Conservation (phyloP, 441 rosid genomes). For the Euphorbia corollata region DNA sequence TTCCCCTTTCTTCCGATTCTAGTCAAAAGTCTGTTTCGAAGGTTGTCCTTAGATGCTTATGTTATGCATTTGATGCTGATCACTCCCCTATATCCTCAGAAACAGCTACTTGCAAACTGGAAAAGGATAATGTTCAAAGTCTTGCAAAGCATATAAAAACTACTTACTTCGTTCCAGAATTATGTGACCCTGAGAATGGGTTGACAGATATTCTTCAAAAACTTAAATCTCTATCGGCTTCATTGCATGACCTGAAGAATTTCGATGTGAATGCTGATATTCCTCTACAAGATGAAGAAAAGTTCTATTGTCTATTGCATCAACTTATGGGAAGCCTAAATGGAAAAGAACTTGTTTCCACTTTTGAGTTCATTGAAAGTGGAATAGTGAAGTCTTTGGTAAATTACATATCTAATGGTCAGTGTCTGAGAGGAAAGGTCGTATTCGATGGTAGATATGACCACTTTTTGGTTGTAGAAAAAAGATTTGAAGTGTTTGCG, state of each 20-base stretch:
- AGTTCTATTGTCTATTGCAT: conserved; percentile 41
- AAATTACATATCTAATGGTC: conserved; percentile 62
- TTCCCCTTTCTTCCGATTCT: conserved; percentile 42
- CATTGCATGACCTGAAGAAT: conserved; percentile 48
- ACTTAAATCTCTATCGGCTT: conserved; percentile 57
- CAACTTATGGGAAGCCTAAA: conserved; percentile 55
- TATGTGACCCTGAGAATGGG: conserved; percentile 57
- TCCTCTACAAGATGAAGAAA: conserved; percentile 42
- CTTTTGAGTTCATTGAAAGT: conserved; percentile 89
- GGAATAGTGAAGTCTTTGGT: conserved; percentile 73
- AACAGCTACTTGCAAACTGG: conserved; percentile 55
- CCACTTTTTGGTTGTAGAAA: conserved; percentile 36
- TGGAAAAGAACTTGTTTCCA: conserved; percentile 82
- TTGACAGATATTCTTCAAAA: conserved; percentile 77
- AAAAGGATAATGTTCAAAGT: conserved; percentile 53
- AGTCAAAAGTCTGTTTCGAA: conserved; percentile 44
- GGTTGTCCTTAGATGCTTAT: conserved; percentile 66
- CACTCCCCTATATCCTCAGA: conserved; percentile 37
- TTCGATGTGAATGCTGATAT: conserved; percentile 25
- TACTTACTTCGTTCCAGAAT: conserved; percentile 54
- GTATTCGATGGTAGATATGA: conserved; percentile 27
- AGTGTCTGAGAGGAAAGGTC: conserved; percentile 34
- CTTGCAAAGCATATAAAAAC: conserved; percentile 63
- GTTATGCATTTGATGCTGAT: conserved; percentile 56
- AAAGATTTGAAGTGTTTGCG: conserved; percentile 66